Conservation (phyloP, 805 yeast genomes). For the Metschnikowia kofuensis region DNA sequence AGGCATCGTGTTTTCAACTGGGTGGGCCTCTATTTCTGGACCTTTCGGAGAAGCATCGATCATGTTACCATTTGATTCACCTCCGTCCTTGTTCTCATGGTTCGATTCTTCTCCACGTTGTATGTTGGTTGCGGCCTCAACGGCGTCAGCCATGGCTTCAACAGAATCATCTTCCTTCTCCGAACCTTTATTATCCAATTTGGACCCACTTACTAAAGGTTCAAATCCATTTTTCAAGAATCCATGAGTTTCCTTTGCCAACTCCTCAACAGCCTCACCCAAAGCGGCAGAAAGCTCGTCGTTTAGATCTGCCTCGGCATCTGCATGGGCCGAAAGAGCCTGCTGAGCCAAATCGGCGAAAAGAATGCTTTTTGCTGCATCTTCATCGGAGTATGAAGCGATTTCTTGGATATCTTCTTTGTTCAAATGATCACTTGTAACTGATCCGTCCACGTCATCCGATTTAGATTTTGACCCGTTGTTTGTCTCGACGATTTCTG, state of each 20-base stretch:
- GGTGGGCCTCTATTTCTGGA: too few relatives aligned
- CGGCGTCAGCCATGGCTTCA: too few relatives aligned
- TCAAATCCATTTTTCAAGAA: neutral
- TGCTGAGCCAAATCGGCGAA: constrained; percentile 4
- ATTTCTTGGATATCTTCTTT: too few relatives aligned
- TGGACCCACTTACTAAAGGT: neutral
- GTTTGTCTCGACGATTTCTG: too few relatives aligned
- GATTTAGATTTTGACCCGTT: too few relatives aligned
- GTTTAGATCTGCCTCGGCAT: neutral
- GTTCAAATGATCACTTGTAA: neutral
- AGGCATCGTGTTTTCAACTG: neutral
- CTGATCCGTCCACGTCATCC: neutral
- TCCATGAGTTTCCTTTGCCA: neutral
- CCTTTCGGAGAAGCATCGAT: too few relatives aligned
- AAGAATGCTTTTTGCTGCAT: neutral
- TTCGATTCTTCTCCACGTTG: too few relatives aligned
- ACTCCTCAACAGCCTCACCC: neutral
- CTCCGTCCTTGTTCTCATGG: too few relatives aligned
- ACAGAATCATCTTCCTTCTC: neutral
- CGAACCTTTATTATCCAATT: neutral
- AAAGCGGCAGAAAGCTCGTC: neutral
- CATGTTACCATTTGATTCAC: too few relatives aligned
- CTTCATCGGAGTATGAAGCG: neutral
- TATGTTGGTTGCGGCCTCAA: too few relatives aligned
- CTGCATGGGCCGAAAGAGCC: neutral